Base-by-base conservation (phyloP, 768 basidiomycete genomes). In the Pleurotus sapidus region DNA sequence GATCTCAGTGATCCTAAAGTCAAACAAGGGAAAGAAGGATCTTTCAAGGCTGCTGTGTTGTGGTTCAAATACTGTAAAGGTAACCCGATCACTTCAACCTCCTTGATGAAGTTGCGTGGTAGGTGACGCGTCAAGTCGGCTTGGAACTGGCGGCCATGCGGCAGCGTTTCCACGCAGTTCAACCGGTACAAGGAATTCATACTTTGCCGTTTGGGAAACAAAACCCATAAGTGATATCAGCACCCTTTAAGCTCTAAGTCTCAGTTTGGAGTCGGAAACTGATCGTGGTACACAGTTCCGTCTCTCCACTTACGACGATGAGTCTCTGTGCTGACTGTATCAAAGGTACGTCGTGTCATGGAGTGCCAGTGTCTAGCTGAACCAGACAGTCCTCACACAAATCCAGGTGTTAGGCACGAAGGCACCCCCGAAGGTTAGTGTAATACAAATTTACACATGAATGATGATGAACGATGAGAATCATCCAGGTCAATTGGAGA, bases 21-120 rank as follows among this genome's bases (percentile, higher is more conserved):
- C 57, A 81, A 80, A 70, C 76, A 76, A n/a, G 83, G 76, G 37
- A 83, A 82, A 68, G 83, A 84, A 63, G 78, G 78, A 4, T 69
- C 79, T 0, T 82, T 84, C 72, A 76, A 79, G 67, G 72, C 74
- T 27, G 69, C 72, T n/a, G 77, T 83, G 23, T 70, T 78, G 55
- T 83, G 72, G 69, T 76, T 83, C 67, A 61, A 62, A 60, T 64
- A 74, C 60, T 50, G 45, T 61, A 27, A 42, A n/a, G 11, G 42
- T 2, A 7, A 15, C 9, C 11, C 42, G 15, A 17, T 34, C 42
- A 17, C 20, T 15, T 45, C 7, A 6, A 45, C 20, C 42, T n/a
- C 42, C 11, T 11, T 34, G 11, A 8, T 34, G 11, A 34, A 34
- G 30, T 11, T 11, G 11, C 9, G 30, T 11, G 30, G 30, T 11